Percentiles rank a stretch among this genome's conserved stretches.
Evolutionary conservation across 208 protist species (phyloP).

Genomic region (Trypanosoma cruzi): DNA sequence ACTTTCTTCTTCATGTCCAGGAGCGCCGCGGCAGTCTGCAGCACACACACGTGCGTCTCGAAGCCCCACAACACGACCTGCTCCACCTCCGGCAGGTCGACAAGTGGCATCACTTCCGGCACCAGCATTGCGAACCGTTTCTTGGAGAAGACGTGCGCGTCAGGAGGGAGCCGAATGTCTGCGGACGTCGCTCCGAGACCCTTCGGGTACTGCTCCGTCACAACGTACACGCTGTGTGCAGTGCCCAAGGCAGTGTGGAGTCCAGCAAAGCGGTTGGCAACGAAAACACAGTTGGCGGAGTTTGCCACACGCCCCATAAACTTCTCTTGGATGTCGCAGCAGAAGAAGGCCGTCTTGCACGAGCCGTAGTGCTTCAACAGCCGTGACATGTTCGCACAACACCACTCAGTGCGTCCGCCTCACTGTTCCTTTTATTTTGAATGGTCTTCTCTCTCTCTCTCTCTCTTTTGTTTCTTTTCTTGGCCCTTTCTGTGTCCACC

Average conservation of each 20-base stretch:
- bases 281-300: constrained; percentile 46
- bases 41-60: constrained; percentile 75
- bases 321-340: constrained; percentile 70
- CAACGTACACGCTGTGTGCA: constrained; percentile 45
- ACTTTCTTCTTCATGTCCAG: constrained; percentile 59
- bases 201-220: constrained; percentile 55
- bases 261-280: constrained; percentile 43
- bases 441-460: constrained; percentile 1
- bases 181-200: constrained; percentile 32
- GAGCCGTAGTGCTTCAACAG: constrained; percentile 18
- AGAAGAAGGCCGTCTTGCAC: constrained; percentile 67
- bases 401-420: neutral
- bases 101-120: constrained; percentile 32
- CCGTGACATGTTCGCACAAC: constrained; percentile 9
- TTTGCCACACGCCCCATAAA: constrained; percentile 36
- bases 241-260: constrained; percentile 35
- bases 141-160: constrained; percentile 46
- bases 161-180: constrained; percentile 44
- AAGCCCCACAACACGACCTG: constrained; percentile 74
- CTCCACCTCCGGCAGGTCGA: constrained; percentile 54
- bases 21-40: constrained; percentile 64
- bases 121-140: constrained; percentile 53
- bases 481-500: too few relatives aligned
- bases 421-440: constrained; percentile 8
- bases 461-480: neutral